Percentiles rank a stretch among this genome's conserved stretches.
Evolutionary conservation across 75 land plant genomes (phyloP).

Genomic region (Ceratopteris richardii): DNA sequence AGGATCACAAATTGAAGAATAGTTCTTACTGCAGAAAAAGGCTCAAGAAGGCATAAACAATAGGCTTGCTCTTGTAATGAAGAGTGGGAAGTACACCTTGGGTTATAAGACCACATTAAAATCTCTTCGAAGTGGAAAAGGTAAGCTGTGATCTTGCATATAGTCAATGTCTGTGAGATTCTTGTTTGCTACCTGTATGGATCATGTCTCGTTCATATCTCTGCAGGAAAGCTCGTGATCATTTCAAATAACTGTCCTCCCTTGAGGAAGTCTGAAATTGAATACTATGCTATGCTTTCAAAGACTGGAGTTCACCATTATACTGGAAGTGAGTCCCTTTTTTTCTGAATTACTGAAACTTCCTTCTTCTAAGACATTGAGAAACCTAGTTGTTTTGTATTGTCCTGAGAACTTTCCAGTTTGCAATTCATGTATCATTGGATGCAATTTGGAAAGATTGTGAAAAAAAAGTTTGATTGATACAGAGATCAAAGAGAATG

Average conservation of each 20-base stretch:
- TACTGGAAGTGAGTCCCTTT: constrained; percentile 45
- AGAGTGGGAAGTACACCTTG: constrained; percentile 40
- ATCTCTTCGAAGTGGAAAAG: constrained; percentile 29
- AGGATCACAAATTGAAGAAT: background rate
- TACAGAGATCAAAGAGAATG: too few relatives aligned
- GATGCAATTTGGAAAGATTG: too few relatives aligned
- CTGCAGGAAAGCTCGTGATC: constrained; percentile 43
- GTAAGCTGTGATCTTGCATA: constrained; percentile 5
- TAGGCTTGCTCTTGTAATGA: constrained; percentile 41
- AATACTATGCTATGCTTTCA: constrained; percentile 67
- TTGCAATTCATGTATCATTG: too few relatives aligned
- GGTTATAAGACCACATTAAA: constrained; percentile 33
- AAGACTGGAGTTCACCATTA: constrained; percentile 59
- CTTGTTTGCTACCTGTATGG: background rate
- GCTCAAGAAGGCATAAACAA: constrained; percentile 43
- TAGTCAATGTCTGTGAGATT: background rate
- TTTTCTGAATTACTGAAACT: too few relatives aligned
- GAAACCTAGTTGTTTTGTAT: too few relatives aligned
- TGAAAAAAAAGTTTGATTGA: too few relatives aligned
- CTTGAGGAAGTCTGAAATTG: constrained; percentile 52
- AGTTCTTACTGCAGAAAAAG: constrained; percentile 25
- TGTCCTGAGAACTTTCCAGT: too few relatives aligned
- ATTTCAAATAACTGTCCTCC: constrained; percentile 61
- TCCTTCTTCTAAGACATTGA: too few relatives aligned
- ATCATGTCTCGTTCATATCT: background rate